Percentiles rank a stretch among this genome's conserved stretches.
phyloP scores from a whole-genome alignment of 306 rosid genomes.

The Cucumis hystrix region DNA sequence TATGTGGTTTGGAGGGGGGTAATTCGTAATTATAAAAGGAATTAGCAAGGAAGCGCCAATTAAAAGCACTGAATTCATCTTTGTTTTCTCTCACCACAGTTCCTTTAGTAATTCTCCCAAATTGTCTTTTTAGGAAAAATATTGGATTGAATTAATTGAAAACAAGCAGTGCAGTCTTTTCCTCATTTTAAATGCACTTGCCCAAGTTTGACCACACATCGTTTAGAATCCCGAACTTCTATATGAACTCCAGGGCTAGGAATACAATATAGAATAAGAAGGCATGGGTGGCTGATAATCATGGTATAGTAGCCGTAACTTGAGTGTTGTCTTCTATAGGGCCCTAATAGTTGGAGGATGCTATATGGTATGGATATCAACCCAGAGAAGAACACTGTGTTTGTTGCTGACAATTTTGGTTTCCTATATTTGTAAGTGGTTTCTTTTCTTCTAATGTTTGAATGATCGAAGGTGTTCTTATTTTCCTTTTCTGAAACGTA shows the following conservation, averaged over 20 bases:
- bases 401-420: slow-evolving; percentile 82
- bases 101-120: not conserved
- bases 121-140: not conserved
- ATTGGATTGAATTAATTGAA: not conserved
- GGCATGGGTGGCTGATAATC: not conserved
- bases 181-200: not conserved
- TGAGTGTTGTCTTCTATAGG: slow-evolving; percentile 26
- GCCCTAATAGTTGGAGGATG: slow-evolving; percentile 68
- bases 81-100: not conserved
- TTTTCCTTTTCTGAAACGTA: not conserved
- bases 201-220: not conserved
- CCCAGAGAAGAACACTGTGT: slow-evolving; percentile 56
- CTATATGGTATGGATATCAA: slow-evolving; percentile 94
- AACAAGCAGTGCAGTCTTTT: not conserved
- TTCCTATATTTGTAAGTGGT: slow-evolving; percentile 55
- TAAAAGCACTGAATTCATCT: too few species aligned
- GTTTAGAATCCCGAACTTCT: not conserved
- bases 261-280: not conserved
- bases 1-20: not conserved
- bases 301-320: not conserved
- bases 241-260: not conserved
- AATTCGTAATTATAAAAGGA: not conserved
- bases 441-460: not conserved
- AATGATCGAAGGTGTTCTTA: not conserved
- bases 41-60: too few species aligned